These are phyloP conservation scores for Pythium sukuiense DNA, from an alignment of 352 stramenopile species.

Conservation along the genomic window DNA sequence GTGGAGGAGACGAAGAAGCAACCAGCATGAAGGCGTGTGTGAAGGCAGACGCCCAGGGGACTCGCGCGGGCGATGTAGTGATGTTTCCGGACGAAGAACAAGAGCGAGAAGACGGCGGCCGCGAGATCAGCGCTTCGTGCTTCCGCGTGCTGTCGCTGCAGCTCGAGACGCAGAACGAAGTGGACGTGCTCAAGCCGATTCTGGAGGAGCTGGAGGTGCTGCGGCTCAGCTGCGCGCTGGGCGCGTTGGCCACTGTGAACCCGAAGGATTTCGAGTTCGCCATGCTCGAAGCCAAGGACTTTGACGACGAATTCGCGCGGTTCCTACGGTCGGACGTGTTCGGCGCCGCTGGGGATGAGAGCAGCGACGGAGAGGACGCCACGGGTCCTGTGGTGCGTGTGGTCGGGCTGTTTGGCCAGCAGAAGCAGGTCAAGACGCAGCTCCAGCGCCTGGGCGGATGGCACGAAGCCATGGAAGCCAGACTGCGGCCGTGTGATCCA, in stretches of 20 bases:
- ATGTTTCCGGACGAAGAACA: too few species aligned
- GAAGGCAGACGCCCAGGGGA: too few species aligned
- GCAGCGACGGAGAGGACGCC: too few species aligned
- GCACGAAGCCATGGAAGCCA: constrained; percentile 41
- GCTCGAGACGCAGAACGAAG: constrained; percentile 61
- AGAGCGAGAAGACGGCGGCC: background rate
- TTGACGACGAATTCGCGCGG: constrained; percentile 63
- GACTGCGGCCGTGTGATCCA: constrained; percentile 39
- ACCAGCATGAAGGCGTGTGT: background rate
- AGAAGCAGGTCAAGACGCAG: constrained; percentile 46
- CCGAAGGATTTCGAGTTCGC: constrained; percentile 52
- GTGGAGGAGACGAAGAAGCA: too few species aligned
- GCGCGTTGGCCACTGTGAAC: constrained; percentile 47
- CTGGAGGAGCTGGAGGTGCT: constrained; percentile 69
- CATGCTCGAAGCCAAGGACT: constrained; percentile 49
- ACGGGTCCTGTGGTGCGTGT: constrained; percentile 31
- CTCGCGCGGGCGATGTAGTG: too few species aligned
- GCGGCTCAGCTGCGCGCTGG: constrained; percentile 55
- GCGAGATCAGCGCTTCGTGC: constrained; percentile 18
- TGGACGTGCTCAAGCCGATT: constrained; percentile 68
- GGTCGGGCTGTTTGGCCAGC: constrained; percentile 58
- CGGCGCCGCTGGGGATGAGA: constrained; percentile 7
- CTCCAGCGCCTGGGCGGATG: constrained; percentile 42
- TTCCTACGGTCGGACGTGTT: constrained; percentile 63
- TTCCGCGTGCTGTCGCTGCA: constrained; percentile 62